These are phyloP conservation scores for Colletotrichum sp. DNA, from an alignment of 2,329 filamentous ascomycete genomes.

Conservation along the genomic window DNA sequence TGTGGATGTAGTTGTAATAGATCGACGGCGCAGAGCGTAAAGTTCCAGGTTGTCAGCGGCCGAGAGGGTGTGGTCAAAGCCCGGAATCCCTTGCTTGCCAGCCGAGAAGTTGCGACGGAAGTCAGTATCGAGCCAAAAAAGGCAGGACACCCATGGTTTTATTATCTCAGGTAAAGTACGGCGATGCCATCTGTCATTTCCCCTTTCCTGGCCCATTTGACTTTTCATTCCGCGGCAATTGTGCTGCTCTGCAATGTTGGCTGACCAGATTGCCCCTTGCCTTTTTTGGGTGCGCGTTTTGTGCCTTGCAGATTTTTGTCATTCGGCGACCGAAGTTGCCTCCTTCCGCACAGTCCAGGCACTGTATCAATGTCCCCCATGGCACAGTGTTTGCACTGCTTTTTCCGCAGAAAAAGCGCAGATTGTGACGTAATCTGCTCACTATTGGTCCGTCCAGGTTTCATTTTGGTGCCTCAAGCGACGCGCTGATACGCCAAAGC, in stretches of 20 bases:
- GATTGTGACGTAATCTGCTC: constrained; percentile 18
- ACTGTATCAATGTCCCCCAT: rapidly evolving
- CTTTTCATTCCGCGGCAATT: constrained; percentile 11
- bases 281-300: constrained; percentile 18
- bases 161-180: background rate
- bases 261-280: constrained; percentile 3
- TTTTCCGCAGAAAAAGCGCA: background rate
- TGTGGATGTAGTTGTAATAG: background rate
- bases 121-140: background rate
- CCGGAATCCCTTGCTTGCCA: background rate
- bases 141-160: background rate
- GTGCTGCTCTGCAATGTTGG: constrained; percentile 14
- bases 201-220: background rate
- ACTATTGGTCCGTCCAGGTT: constrained; percentile 11
- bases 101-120: background rate
- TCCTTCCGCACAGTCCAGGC: background rate
- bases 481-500: constrained; percentile 9
- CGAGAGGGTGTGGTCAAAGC: background rate
- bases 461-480: constrained; percentile 6
- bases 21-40: background rate
- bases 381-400: background rate
- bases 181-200: background rate
- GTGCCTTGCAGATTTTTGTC: constrained; percentile 18
- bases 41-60: background rate
- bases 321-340: background rate